A percentile compares a stretch with the other conserved stretches of the same genome.
These are phyloP conservation scores for Pseudoperonospora humuli DNA, from an alignment of 352 stramenopile genomes.

Conservation along the genomic window DNA sequence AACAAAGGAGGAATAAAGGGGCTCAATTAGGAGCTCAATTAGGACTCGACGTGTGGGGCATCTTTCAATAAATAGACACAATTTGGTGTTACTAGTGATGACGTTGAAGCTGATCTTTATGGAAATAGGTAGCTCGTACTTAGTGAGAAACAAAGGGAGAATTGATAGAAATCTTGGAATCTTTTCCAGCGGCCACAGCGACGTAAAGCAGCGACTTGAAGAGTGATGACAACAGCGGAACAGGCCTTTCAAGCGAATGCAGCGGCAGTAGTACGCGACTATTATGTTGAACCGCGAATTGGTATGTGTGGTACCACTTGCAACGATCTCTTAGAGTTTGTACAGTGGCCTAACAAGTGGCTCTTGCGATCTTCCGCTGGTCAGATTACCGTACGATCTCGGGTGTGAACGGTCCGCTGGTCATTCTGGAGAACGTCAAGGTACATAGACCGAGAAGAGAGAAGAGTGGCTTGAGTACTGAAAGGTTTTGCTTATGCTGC, in stretches of 20 bases:
- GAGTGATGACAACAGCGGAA: slow-evolving; percentile 53
- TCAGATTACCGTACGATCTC: slow-evolving; percentile 96
- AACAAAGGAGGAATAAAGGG: slow-evolving; percentile 26
- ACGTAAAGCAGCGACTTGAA: slow-evolving; percentile 19
- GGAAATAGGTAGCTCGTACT: too few species aligned
- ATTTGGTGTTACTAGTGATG: too few species aligned
- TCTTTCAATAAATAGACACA: too few species aligned
- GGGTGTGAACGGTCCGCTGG: slow-evolving; percentile 97
- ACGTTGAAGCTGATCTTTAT: too few species aligned
- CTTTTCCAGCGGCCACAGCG: too few species aligned
- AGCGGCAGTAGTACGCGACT: slow-evolving; percentile 77
- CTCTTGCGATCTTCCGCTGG: slow-evolving; percentile 9
- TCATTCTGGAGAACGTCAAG: slow-evolving; percentile 99
- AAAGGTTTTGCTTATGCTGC: background rate
- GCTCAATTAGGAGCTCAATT: too few species aligned
- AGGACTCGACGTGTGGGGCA: too few species aligned
- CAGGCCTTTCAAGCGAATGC: slow-evolving; percentile 69
- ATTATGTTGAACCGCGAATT: slow-evolving; percentile 80
- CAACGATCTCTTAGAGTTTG: too few species aligned
- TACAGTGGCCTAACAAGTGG: background rate
- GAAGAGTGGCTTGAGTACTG: too few species aligned
- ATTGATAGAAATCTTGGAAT: slow-evolving; percentile 16
- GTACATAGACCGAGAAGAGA: too few species aligned
- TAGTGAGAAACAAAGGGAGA: background rate
- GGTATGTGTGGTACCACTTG: slow-evolving; percentile 29